These are phyloP conservation scores for Astrothelium subdiscretum DNA, from an alignment of 495 filamentous ascomycete species.

Conservation along the genomic window DNA sequence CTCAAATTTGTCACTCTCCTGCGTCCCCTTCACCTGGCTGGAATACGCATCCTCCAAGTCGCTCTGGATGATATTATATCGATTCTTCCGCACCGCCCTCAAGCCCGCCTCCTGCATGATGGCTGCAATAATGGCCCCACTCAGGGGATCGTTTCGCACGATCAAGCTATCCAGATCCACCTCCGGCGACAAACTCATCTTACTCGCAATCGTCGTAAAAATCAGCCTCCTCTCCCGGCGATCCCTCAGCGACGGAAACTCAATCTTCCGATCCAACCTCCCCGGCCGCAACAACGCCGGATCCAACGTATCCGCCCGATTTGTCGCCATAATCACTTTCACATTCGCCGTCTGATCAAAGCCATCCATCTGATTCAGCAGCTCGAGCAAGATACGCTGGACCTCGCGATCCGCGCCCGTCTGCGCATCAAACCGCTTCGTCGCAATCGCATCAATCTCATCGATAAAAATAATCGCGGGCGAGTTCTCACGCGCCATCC, in stretches of 20 bases:
- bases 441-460: slow-evolving; percentile 97
- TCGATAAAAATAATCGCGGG: slow-evolving; percentile 99
- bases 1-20: slow-evolving; percentile 67
- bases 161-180: slow-evolving; percentile 94
- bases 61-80: slow-evolving; percentile 95
- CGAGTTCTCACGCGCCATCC: slow-evolving; percentile 97
- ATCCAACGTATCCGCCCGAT: slow-evolving; percentile 92
- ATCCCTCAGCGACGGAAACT: slow-evolving; percentile 86
- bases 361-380: slow-evolving; percentile 99
- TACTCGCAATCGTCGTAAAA: slow-evolving; percentile 87
- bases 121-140: slow-evolving; percentile 90
- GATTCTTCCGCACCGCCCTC: slow-evolving; percentile 90
- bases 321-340: slow-evolving; percentile 99
- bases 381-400: slow-evolving; percentile 90
- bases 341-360: slow-evolving; percentile 98
- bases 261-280: slow-evolving; percentile 94
- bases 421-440: slow-evolving; percentile 97
- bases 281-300: slow-evolving; percentile 88
- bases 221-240: slow-evolving; percentile 89
- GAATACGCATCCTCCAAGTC: slow-evolving; percentile 95
- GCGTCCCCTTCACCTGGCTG: slow-evolving; percentile 82
- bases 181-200: slow-evolving; percentile 94
- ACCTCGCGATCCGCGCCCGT: slow-evolving; percentile 96
- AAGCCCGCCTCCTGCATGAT: slow-evolving; percentile 99
- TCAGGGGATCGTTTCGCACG: slow-evolving; percentile 88